Conservation (phyloP, 352 stramenopile genomes). For the Globisporangium echinulatum region DNA sequence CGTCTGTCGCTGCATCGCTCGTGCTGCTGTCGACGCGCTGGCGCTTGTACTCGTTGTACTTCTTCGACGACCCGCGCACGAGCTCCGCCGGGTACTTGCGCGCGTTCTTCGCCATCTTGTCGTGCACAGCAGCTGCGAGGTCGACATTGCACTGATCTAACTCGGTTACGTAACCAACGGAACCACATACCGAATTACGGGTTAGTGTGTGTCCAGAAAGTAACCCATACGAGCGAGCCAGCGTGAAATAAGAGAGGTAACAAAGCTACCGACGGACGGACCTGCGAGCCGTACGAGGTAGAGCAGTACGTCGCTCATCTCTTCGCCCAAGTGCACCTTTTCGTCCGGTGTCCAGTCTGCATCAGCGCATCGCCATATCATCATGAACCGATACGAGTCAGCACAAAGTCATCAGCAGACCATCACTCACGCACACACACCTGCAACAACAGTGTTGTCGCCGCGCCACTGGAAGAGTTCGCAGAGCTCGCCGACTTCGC, state of each 20-base stretch:
- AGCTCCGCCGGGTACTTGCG: constrained; percentile 73
- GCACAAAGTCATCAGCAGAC: no score
- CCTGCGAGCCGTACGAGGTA: constrained; percentile 93
- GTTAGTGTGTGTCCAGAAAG: no score
- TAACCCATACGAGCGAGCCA: no score
- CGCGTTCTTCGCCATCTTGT: constrained; percentile 91
- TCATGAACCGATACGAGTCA: no score
- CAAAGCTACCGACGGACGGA: constrained; percentile 1
- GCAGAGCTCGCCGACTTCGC: constrained; percentile 93
- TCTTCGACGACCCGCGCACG: constrained; percentile 61
- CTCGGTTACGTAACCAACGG: not conserved
- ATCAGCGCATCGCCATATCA: no score
- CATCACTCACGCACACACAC: constrained; percentile 15
- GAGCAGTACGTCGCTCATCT: constrained; percentile 96
- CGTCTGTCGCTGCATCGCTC: not conserved
- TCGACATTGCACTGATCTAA: constrained; percentile 87
- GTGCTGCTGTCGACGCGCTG: constrained; percentile 21
- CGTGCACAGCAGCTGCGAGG: constrained; percentile 77
- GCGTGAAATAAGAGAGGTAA: no score
- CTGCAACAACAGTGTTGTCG: constrained; percentile 42
- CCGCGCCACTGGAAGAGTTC: constrained; percentile 95
- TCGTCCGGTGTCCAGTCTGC: constrained; percentile 73
- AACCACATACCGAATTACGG: no score
- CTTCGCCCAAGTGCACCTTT: constrained; percentile 90
- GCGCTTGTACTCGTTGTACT: constrained; percentile 79